These are phyloP conservation scores for Chimonanthus salicifolius DNA, from an alignment of 164 flowering plant species.

Conservation along the genomic window DNA sequence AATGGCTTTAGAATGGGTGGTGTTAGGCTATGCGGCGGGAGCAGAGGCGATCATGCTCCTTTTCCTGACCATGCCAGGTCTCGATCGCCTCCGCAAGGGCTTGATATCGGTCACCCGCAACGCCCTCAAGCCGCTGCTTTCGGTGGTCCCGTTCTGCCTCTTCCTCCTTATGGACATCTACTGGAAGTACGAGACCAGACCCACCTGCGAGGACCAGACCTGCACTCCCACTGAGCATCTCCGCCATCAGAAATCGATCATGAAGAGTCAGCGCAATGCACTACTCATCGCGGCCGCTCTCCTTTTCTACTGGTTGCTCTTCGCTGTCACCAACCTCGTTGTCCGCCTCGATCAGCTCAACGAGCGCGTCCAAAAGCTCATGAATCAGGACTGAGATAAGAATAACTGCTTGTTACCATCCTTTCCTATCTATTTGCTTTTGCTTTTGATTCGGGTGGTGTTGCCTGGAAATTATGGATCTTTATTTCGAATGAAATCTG, in stretches of 20 bases:
- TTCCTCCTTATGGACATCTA: conserved; percentile 41
- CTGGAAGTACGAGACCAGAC: conserved; percentile 46
- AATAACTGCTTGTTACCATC: no score
- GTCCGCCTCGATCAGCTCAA: conserved; percentile 61
- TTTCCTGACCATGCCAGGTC: conserved; percentile 37
- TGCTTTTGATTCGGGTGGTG: no score
- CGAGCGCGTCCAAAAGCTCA: conserved; percentile 66
- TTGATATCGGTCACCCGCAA: conserved; percentile 31
- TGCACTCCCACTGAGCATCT: conserved; percentile 45
- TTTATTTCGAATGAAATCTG: no score
- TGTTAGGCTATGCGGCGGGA: conserved; percentile 39
- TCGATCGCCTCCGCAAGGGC: conserved; percentile 32
- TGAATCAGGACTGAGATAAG: conserved; percentile 26
- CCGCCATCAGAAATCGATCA: conserved; percentile 86
- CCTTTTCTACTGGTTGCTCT: conserved; percentile 84
- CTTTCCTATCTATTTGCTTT: no score
- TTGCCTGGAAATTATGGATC: no score
- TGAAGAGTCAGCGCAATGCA: conserved; percentile 93
- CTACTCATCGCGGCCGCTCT: conserved; percentile 75
- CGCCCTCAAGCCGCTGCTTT: conserved; percentile 35
- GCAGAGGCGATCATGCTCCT: conserved; percentile 49
- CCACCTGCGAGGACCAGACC: conserved; percentile 23
- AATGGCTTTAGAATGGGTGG: conserved; percentile 50
- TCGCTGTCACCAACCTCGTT: conserved; percentile 59
- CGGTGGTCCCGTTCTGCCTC: conserved; percentile 39